These are phyloP conservation scores for Lasiodiplodia sp. DNA, from an alignment of 2,329 filamentous ascomycete species.

Conservation along the genomic window DNA sequence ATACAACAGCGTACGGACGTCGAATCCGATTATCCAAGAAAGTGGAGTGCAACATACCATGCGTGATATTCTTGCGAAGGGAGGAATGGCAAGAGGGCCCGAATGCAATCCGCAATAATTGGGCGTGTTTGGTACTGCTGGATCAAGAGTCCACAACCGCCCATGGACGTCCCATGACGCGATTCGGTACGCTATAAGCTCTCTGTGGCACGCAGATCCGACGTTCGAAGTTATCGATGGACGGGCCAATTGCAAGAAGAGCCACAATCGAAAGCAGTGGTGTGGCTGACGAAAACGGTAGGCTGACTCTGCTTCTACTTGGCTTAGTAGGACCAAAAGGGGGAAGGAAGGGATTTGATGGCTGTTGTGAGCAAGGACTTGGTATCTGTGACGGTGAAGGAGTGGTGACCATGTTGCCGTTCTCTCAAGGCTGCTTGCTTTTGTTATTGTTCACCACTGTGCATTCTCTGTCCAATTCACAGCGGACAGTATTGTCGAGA, in stretches of 20 bases:
- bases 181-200: background rate
- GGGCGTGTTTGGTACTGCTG: background rate
- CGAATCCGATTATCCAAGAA: background rate
- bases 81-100: background rate
- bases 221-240: constrained; percentile 7
- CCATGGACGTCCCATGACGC: background rate
- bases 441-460: background rate
- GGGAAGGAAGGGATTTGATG: background rate
- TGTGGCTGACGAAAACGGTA: constrained; percentile 22
- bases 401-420: background rate
- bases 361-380: background rate
- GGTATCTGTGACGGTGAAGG: background rate
- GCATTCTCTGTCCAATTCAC: background rate
- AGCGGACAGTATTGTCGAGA: no score
- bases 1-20: background rate
- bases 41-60: background rate
- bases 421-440: background rate
- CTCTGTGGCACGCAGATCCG: constrained; percentile 27
- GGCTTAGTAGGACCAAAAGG: background rate
- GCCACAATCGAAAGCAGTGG: background rate
- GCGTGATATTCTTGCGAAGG: background rate
- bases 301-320: background rate
- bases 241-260: background rate
- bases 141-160: background rate
- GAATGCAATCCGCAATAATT: background rate